Evolutionary conservation across 306 rosid genomes (phyloP).

Genomic region (Vachellia collinsii): DNA sequence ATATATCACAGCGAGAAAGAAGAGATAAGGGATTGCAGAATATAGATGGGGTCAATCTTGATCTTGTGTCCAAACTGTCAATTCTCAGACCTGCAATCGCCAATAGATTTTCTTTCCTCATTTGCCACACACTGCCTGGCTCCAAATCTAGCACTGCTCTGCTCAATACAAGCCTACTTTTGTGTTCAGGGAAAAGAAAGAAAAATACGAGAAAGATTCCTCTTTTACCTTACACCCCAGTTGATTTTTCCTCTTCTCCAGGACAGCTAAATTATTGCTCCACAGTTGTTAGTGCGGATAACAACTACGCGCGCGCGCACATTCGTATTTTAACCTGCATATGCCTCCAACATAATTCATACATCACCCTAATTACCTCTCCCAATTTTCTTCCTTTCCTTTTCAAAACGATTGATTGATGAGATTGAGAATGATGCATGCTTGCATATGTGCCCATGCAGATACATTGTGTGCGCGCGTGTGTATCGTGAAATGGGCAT

Average conservation of each 20-base stretch:
- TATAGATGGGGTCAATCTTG: slow-evolving; percentile 43
- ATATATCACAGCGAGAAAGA: slow-evolving; percentile 31
- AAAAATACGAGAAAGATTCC: background rate
- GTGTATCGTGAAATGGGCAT: background rate
- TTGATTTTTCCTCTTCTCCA: background rate
- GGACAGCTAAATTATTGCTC: background rate
- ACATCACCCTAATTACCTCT: background rate
- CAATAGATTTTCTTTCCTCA: slow-evolving; percentile 24
- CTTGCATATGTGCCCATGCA: background rate
- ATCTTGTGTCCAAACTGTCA: slow-evolving; percentile 41
- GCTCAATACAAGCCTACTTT: background rate
- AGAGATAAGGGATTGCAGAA: slow-evolving; percentile 13
- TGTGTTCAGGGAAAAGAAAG: background rate
- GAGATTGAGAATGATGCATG: slow-evolving; percentile 6
- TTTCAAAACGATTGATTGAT: background rate
- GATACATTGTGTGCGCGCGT: too few species aligned
- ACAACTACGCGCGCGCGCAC: too few species aligned
- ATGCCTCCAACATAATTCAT: too few species aligned
- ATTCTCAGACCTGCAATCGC: slow-evolving; percentile 30
- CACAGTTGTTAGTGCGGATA: too few species aligned
- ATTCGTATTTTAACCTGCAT: too few species aligned
- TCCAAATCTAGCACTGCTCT: background rate
- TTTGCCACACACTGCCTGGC: background rate
- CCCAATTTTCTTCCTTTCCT: too few species aligned
- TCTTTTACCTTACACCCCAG: background rate